A percentile compares a stretch with the other conserved stretches of the same genome.
phyloP scores from a whole-genome alignment of 257 asterid genomes.

The Gardenia jasminoides region DNA sequence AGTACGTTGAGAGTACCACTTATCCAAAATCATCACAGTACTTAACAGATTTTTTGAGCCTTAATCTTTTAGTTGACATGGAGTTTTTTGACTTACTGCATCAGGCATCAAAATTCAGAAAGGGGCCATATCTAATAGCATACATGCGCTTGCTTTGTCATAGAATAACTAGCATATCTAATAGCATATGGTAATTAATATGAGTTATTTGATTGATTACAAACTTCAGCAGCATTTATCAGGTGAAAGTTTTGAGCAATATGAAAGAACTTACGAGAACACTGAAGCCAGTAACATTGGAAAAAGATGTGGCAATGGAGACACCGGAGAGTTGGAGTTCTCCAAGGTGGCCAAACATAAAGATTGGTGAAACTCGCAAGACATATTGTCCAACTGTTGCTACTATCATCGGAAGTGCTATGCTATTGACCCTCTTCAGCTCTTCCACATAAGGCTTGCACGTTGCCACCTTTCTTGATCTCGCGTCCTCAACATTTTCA shows the following conservation, averaged over 20 bases:
- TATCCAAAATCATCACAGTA: background rate
- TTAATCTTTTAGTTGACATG: too few species aligned
- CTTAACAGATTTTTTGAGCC: too few species aligned
- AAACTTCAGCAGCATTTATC: background rate
- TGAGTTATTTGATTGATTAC: too few species aligned
- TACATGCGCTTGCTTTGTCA: too few species aligned
- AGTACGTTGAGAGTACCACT: too few species aligned
- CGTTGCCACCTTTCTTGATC: background rate
- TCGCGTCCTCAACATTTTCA: background rate
- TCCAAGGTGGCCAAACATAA: conserved; percentile 66
- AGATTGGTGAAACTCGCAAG: conserved; percentile 45
- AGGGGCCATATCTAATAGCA: too few species aligned
- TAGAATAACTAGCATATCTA: too few species aligned
- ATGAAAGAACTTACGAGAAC: conserved; percentile 37
- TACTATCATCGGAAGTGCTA: conserved; percentile 72
- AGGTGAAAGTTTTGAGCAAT: background rate
- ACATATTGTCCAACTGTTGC: conserved; percentile 58
- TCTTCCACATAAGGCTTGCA: conserved; percentile 35
- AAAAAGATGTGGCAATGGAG: conserved; percentile 55
- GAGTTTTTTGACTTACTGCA: too few species aligned
- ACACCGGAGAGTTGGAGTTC: conserved; percentile 62
- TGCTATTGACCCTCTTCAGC: conserved; percentile 42
- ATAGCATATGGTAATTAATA: too few species aligned
- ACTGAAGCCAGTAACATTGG: conserved; percentile 66
- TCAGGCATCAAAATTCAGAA: too few species aligned